Percentiles rank a stretch among this genome's conserved stretches.
phyloP scores from a whole-genome alignment of 139 green algal genomes.

The Choricystis sp. region DNA sequence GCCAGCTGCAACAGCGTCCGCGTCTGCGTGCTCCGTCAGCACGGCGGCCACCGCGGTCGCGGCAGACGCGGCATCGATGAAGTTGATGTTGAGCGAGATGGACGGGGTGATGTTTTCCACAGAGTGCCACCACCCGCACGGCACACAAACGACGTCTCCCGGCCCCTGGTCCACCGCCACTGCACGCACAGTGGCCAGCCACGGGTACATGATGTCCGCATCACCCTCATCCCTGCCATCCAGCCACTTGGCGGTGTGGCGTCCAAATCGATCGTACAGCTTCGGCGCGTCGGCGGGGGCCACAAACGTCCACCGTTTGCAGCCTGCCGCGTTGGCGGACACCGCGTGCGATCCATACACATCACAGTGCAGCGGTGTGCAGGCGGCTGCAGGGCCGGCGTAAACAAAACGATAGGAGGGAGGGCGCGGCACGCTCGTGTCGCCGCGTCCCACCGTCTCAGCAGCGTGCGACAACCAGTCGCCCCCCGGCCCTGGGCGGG shows the following conservation, averaged over 20 bases:
- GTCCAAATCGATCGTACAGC: neutral
- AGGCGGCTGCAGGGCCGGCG: no score
- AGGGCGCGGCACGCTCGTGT: no score
- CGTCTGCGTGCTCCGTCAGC: neutral
- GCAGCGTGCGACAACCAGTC: neutral
- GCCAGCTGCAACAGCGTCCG: no score
- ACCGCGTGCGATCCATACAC: neutral
- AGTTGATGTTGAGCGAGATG: neutral
- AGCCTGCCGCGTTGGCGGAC: neutral
- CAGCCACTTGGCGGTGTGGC: neutral
- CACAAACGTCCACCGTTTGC: neutral
- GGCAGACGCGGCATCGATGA: neutral
- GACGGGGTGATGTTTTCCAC: neutral
- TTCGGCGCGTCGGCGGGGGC: no score
- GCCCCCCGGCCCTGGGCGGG: no score
- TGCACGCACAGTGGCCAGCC: neutral
- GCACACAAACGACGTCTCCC: neutral
- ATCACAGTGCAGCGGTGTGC: neutral
- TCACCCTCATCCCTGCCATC: neutral
- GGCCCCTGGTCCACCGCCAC: neutral
- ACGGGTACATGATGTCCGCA: neutral
- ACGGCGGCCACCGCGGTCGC: neutral
- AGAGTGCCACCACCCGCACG: neutral
- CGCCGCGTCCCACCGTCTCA: no score
- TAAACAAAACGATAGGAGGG: neutral